Evolutionary conservation across 2,329 filamentous ascomycete genomes (phyloP).

Genomic region (Colletotrichum musae): DNA sequence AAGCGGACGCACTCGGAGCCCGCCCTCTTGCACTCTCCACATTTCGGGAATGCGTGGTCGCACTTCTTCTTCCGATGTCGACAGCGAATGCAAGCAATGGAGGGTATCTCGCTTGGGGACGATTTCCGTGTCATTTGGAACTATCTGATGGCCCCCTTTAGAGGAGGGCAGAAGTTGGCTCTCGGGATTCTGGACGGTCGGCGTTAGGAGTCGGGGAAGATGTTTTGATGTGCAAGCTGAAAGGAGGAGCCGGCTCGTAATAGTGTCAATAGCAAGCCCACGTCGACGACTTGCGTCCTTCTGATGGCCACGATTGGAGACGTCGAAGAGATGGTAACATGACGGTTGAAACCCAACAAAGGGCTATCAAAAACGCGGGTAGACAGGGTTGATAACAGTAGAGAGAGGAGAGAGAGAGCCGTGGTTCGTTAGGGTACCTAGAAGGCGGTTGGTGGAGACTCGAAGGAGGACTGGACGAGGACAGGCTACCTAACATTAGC

Average conservation of each 20-base stretch:
- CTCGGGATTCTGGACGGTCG: no score
- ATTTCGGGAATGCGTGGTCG: slow-evolving; percentile 22
- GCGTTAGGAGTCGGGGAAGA: no score
- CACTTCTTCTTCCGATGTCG: slow-evolving; percentile 28
- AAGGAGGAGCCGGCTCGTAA: no score
- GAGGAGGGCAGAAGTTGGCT: no score
- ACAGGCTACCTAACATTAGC: not conserved
- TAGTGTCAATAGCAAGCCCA: not conserved
- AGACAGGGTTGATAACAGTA: slow-evolving; percentile 10
- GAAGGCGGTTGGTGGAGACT: slow-evolving; percentile 1
- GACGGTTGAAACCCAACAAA: not conserved
- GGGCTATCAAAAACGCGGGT: not conserved
- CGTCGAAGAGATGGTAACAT: not conserved
- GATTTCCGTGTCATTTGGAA: slow-evolving; percentile 14
- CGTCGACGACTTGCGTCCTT: not conserved
- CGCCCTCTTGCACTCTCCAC: slow-evolving; percentile 18
- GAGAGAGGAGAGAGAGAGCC: not conserved
- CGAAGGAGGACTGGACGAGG: not conserved
- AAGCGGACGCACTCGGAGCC: slow-evolving; percentile 23
- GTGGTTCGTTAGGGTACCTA: slow-evolving; percentile 5
- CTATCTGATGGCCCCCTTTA: no score
- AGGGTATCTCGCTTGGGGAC: slow-evolving; percentile 8
- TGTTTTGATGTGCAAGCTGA: no score
- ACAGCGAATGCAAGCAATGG: slow-evolving; percentile 21
- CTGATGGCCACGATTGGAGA: not conserved